Base-by-base conservation (phyloP, 2,329 filamentous ascomycete genomes). In the Rhynchosporium agropyri region DNA sequence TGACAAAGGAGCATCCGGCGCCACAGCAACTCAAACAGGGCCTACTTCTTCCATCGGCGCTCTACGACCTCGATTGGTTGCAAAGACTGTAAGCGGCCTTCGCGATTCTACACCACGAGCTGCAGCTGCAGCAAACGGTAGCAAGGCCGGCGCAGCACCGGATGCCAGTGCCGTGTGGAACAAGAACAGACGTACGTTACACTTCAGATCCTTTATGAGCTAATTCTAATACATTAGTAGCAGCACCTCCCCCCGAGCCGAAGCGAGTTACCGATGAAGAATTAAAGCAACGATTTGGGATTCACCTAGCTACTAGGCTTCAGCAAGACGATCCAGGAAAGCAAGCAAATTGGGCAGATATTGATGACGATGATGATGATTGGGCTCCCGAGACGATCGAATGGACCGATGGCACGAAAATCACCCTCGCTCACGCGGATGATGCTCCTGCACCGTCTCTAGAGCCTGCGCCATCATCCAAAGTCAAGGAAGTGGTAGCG, bases 201-300 rank as follows among this genome's bases (percentile, higher is more conserved):
- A 58, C n/a, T 55, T 54, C n/a, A 3, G 28, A 53, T 42, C 64
- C 29, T 64, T 36, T 60, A n/a, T 12, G 12, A 42, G 12, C 31
- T 38, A 12, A 28, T 36, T 62, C 73, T 76, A 70, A 74, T 69
- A 45, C 59, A 48, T 36, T 48, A 53, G 42, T 69, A 89, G 85
- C 86, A 58, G 80, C 81, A 6, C 83, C 87, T 59, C 82, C 83
- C 6, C 86, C 89, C 6, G 89, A 92, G 64, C 87, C 89, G 4
- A 92, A 91, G 75, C 91, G 92, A 73, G 87, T 92, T 63, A 94
- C 91, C 3, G 91, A 96, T 70, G 91, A 96, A 74, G 91, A 96
- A 74, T 81, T 96, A 38, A 84, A 86, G 72, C 89, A 92, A 74
- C 90, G 92, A 74, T 92, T 91, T 76, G 91, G 91, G 38, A 95